Conservation (phyloP, 805 yeast species). For the Candida tammaniensis region DNA sequence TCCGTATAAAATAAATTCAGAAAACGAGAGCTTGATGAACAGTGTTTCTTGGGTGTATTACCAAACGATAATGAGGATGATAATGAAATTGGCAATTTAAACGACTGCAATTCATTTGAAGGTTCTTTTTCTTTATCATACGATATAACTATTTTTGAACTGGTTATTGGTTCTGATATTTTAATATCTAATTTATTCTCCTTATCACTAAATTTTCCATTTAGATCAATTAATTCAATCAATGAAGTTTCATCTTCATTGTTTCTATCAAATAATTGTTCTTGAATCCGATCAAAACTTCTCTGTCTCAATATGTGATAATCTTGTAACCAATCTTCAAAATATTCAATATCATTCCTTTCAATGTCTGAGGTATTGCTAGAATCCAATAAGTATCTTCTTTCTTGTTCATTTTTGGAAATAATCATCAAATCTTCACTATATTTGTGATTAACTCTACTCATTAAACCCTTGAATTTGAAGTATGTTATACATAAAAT, state of each 20-base stretch:
- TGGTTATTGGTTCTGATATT: conserved; percentile 7
- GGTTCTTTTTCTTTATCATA: conserved; percentile 5
- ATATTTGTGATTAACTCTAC: too few relatives aligned
- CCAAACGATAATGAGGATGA: too few relatives aligned
- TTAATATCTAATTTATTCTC: conserved; percentile 6
- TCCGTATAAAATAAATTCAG: too few relatives aligned
- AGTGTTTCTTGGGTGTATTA: too few relatives aligned
- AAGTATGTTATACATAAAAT: too few relatives aligned
- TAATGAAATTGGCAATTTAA: too few relatives aligned
- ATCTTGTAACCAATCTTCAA: conserved; percentile 9
- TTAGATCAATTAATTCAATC: conserved; percentile 3
- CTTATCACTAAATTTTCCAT: conserved; percentile 4
- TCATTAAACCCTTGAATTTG: too few relatives aligned
- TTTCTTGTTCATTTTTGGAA: too few relatives aligned
- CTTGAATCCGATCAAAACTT: conserved; percentile 6
- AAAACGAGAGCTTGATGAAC: too few relatives aligned
- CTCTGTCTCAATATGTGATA: conserved; percentile 6
- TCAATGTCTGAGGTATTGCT: too few relatives aligned
- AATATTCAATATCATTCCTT: conserved; percentile 9
- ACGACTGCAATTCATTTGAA: neutral
- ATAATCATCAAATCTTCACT: too few relatives aligned
- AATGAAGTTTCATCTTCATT: neutral
- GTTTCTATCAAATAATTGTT: conserved; percentile 1
- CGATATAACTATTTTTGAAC: conserved; percentile 9
- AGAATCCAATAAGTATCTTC: too few relatives aligned